Percentiles rank a stretch among this genome's conserved stretches.
These are phyloP conservation scores for Colletotrichum sp. DNA, from an alignment of 2,329 filamentous ascomycete genomes.

Conservation along the genomic window DNA sequence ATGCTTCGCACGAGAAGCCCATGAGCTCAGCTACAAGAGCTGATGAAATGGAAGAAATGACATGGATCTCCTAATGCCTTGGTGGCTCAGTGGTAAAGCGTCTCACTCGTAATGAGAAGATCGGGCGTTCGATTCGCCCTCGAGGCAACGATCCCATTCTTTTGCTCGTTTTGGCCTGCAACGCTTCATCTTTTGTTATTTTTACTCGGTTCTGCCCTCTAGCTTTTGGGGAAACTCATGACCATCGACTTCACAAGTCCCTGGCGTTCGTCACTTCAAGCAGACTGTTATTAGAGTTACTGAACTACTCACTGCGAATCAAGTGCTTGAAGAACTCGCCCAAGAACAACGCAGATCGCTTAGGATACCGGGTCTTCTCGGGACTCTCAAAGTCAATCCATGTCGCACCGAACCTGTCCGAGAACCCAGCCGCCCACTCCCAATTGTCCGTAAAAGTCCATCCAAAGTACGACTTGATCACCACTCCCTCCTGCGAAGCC, in stretches of 20 bases:
- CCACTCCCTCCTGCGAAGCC: constrained; percentile 39
- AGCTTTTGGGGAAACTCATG: background rate
- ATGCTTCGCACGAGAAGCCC: background rate
- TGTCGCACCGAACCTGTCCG: constrained; percentile 42
- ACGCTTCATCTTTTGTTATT: background rate
- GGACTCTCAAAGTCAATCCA: constrained; percentile 44
- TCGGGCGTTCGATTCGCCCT: constrained; percentile 24
- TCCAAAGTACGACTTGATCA: constrained; percentile 44
- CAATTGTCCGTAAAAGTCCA: constrained; percentile 50
- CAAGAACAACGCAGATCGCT: constrained; percentile 34
- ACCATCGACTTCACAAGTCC: background rate
- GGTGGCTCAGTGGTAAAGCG: constrained; percentile 24
- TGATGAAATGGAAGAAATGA: rapidly evolving
- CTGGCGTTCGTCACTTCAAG: background rate
- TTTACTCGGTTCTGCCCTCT: background rate
- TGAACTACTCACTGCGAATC: constrained; percentile 17
- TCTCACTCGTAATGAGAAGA: constrained; percentile 24
- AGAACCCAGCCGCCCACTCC: constrained; percentile 48
- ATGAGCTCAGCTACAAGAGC: background rate
- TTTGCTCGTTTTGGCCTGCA: background rate
- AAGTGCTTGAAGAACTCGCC: constrained; percentile 33
- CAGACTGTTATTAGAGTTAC: background rate
- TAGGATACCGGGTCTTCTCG: constrained; percentile 39
- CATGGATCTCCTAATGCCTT: background rate
- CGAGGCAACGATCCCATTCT: background rate